Evolutionary conservation across 2,329 filamentous ascomycete genomes (phyloP).

Genomic region (Epichloe baconii): DNA sequence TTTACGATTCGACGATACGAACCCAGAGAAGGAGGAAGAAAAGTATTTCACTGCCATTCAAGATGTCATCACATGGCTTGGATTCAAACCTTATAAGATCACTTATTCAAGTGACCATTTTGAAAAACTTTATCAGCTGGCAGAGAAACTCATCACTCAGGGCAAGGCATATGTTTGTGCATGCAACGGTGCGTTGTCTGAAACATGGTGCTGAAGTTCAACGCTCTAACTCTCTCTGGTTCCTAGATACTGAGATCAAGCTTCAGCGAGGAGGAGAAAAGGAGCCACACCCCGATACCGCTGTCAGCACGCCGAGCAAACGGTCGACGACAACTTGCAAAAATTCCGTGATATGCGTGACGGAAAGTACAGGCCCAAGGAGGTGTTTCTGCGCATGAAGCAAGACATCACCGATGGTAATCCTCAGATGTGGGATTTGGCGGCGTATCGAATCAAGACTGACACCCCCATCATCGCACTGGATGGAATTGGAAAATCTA

Average conservation of each 20-base stretch:
- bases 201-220: not conserved
- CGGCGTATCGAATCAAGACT: constrained; percentile 74
- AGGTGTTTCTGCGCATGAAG: constrained; percentile 87
- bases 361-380: constrained; percentile 74
- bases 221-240: not conserved
- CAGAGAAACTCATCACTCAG: constrained; percentile 63
- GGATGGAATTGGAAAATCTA: constrained; percentile 83
- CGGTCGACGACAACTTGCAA: constrained; percentile 59
- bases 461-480: constrained; percentile 63
- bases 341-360: constrained; percentile 88
- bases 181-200: constrained; percentile 51
- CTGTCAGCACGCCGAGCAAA: constrained; percentile 66
- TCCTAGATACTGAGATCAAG: constrained; percentile 61
- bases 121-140: constrained; percentile 67
- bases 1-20: constrained; percentile 76
- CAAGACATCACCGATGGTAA: constrained; percentile 74
- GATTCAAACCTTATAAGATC: constrained; percentile 34
- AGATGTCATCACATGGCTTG: constrained; percentile 78
- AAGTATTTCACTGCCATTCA: constrained; percentile 80
- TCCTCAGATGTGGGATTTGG: constrained; percentile 93
- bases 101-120: constrained; percentile 86
- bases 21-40: constrained; percentile 86
- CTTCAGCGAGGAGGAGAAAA: constrained; percentile 71
- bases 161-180: constrained; percentile 71
- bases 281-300: constrained; percentile 57